Evolutionary conservation across 2,329 filamentous ascomycete species (phyloP).

Genomic region (Colletotrichum karsti): DNA sequence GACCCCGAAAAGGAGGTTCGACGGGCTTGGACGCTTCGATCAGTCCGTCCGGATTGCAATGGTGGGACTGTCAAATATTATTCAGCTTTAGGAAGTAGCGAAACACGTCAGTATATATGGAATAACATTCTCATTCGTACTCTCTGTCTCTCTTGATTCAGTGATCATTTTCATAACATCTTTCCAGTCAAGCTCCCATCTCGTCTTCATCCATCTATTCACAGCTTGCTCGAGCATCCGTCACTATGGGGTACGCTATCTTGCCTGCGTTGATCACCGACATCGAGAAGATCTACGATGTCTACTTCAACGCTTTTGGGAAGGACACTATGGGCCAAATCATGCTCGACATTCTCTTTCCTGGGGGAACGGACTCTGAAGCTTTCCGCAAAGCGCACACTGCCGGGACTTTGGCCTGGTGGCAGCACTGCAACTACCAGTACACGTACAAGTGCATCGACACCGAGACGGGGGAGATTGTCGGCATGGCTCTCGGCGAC

Average conservation of each 20-base stretch:
- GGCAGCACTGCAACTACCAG: slow-evolving; percentile 47
- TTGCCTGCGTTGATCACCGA: slow-evolving; percentile 55
- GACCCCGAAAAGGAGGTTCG: neutral
- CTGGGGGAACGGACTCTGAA: slow-evolving; percentile 40
- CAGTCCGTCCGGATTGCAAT: neutral
- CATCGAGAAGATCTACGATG: slow-evolving; percentile 54
- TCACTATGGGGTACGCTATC: slow-evolving; percentile 48
- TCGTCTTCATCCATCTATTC: neutral
- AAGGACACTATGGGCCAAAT: slow-evolving; percentile 45
- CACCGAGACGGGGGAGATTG: slow-evolving; percentile 48
- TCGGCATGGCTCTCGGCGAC: slow-evolving; percentile 57
- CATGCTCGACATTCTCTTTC: slow-evolving; percentile 53
- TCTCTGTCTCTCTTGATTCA: neutral
- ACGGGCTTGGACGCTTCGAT: neutral
- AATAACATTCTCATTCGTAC: too few species aligned
- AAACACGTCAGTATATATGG: neutral
- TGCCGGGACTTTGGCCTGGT: slow-evolving; percentile 47
- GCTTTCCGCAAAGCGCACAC: slow-evolving; percentile 53
- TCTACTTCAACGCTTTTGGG: slow-evolving; percentile 55
- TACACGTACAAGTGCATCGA: slow-evolving; percentile 59
- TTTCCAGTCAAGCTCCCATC: neutral
- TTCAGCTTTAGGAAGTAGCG: neutral
- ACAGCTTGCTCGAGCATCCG: neutral
- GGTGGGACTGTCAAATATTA: neutral
- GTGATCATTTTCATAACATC: neutral